Conservation (phyloP, 2,329 filamentous ascomycete species). For the Capronia coronata region DNA sequence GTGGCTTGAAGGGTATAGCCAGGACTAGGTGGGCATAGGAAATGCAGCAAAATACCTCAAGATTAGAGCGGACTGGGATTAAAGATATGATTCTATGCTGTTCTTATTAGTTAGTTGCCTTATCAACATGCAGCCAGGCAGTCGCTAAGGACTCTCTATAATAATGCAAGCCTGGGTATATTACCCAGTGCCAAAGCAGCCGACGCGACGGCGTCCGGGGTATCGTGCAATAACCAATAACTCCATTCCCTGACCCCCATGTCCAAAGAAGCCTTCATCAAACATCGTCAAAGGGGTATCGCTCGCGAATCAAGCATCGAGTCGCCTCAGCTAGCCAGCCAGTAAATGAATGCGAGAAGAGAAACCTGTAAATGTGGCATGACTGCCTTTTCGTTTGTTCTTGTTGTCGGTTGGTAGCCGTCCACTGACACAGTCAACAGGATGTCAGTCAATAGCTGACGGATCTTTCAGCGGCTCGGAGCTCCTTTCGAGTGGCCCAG, state of each 20-base stretch:
- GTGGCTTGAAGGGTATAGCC: too few species aligned
- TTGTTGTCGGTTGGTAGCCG: neutral
- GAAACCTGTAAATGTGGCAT: conserved; percentile 3
- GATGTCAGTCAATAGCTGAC: conserved; percentile 3
- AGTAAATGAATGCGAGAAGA: conserved; percentile 17
- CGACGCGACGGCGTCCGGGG: conserved; percentile 7
- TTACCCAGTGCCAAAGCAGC: conserved; percentile 5
- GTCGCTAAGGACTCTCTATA: conserved; percentile 3
- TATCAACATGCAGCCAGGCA: neutral
- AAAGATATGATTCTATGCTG: neutral
- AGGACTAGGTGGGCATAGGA: too few species aligned
- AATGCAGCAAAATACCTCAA: too few species aligned
- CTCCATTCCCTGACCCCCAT: neutral
- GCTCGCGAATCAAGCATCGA: conserved; percentile 8
- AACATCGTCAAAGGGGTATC: conserved; percentile 7
- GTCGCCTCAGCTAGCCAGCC: conserved; percentile 8
- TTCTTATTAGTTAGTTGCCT: neutral
- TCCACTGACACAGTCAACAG: neutral
- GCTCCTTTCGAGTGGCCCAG: conserved; percentile 59
- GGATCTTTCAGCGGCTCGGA: conserved; percentile 7
- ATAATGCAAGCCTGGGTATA: conserved; percentile 12
- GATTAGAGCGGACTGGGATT: neutral
- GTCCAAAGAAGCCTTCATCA: conserved; percentile 2
- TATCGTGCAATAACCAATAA: conserved; percentile 11
- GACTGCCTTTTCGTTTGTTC: conserved; percentile 6